Evolutionary conservation across 1,284 basidiomycete genomes (phyloP), one percentile per base, ranked within the genome.

Genomic region (Calocybe gambosa): DNA sequence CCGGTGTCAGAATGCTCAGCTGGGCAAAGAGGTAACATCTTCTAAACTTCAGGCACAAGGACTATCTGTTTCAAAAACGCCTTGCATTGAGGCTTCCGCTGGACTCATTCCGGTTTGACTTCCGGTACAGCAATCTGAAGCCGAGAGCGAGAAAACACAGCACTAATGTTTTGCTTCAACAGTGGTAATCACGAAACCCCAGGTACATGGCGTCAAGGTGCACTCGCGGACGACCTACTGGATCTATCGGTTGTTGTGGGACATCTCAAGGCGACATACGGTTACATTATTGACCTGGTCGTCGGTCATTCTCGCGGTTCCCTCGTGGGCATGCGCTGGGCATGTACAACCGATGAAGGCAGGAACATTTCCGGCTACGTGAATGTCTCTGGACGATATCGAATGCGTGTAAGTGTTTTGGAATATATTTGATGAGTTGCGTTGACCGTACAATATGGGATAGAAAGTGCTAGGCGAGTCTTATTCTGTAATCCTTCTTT

Each of bases 71-170:
- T 66, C 85, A 87, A 63, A 82, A 81, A 56, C 76, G 73, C n/a
- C 75, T 91, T 9, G 85, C 82, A 0, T 60, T 65, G 19, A 70
- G 68, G n/a, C 62, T 91, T 5, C 82, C 85, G 0, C 60, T 87
- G 21, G 88, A 91, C 60, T 88, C 85, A 1, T 89, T 90, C 59
- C 75, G 88, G 26, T 89, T 92, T 58, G 89, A 92, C 59, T 92
- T 92, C 64, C 75, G 88, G 86, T 86, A 55, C 47, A 76, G 63
- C 40, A 13, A 25, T 28, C 7, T 36, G 26, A 36, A 16, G 21
- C 19, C 38, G 12, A 16, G 18, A 34, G 38, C 35, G 5, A 18
- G 15, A 31, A 29, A 39, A 31, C 38, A 16, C 40, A 40, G 28
- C 46, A 35, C 20, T n/a, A 35, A 20, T 37, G 12, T 40, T 37